phyloP scores from a whole-genome alignment of 768 basidiomycete genomes.

The Suillus decipiens region DNA sequence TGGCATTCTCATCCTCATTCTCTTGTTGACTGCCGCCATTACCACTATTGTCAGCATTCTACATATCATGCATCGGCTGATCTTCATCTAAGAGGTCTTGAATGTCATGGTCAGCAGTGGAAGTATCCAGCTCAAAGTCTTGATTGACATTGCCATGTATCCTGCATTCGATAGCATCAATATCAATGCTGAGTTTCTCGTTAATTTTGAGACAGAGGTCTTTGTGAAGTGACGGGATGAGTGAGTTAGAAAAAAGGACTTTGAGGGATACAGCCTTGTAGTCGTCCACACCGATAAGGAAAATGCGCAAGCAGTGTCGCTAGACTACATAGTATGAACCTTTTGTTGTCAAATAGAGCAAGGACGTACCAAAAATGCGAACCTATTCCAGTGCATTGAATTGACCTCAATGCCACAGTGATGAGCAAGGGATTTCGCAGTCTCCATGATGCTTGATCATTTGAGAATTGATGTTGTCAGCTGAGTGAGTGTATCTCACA shows the following conservation, averaged over 20 bases:
- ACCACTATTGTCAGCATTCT: no score
- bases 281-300: constrained; percentile 5
- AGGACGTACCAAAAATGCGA: constrained; percentile 8
- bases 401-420: constrained; percentile 10
- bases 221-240: neutral
- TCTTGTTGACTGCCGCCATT: no score
- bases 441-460: constrained; percentile 9
- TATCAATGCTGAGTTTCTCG: neutral
- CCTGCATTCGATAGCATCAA: neutral
- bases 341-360: neutral
- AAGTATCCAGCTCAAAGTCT: no score
- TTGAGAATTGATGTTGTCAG: neutral
- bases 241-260: constrained; percentile 5
- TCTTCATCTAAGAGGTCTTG: no score
- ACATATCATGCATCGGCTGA: no score
- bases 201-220: neutral
- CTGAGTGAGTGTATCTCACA: neutral
- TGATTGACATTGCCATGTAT: neutral
- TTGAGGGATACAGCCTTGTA: neutral
- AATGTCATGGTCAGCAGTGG: no score
- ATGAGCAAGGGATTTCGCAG: neutral
- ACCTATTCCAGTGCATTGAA: constrained; percentile 8
- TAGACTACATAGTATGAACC: neutral
- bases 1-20: no score
- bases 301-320: constrained; percentile 3